phyloP scores from a whole-genome alignment of 2,329 filamentous ascomycete genomes.

The Cordyceps farinosa region DNA sequence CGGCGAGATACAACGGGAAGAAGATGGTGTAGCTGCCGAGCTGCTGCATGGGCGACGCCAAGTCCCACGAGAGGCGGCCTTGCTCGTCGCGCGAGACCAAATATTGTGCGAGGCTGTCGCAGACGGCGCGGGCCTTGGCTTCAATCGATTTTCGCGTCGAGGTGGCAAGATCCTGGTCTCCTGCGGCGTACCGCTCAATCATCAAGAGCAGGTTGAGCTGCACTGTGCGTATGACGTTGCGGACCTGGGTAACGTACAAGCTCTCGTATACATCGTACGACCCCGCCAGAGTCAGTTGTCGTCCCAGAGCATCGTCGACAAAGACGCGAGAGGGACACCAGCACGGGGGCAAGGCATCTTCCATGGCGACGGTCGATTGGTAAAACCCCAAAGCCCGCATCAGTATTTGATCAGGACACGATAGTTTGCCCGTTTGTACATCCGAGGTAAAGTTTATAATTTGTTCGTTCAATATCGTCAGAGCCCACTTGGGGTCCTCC shows the following conservation, averaged over 20 bases:
- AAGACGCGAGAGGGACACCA: constrained; percentile 17
- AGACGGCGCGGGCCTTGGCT: constrained; percentile 14
- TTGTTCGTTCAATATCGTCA: constrained; percentile 20
- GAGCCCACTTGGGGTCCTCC: constrained; percentile 22
- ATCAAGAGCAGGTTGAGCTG: constrained; percentile 22
- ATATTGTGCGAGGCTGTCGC: constrained; percentile 24
- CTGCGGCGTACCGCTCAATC: background rate
- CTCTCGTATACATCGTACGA: constrained; percentile 24
- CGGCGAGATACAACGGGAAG: constrained; percentile 22
- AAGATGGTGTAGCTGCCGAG: constrained; percentile 23
- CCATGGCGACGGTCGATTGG: constrained; percentile 10
- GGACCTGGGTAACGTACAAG: constrained; percentile 24
- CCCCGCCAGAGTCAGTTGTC: constrained; percentile 16
- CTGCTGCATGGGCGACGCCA: constrained; percentile 22
- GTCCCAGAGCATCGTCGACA: background rate
- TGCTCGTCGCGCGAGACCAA: constrained; percentile 17
- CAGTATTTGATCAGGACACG: background rate
- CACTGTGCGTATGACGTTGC: constrained; percentile 24
- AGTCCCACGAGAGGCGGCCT: constrained; percentile 3
- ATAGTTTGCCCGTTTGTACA: constrained; percentile 16
- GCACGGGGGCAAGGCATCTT: constrained; percentile 14
- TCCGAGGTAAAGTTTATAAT: constrained; percentile 23
- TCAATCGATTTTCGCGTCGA: constrained; percentile 13
- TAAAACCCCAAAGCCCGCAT: constrained; percentile 4
- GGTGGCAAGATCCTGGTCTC: background rate